phyloP scores from a whole-genome alignment of 345 rosid genomes.

The Euphorbia lathyris region DNA sequence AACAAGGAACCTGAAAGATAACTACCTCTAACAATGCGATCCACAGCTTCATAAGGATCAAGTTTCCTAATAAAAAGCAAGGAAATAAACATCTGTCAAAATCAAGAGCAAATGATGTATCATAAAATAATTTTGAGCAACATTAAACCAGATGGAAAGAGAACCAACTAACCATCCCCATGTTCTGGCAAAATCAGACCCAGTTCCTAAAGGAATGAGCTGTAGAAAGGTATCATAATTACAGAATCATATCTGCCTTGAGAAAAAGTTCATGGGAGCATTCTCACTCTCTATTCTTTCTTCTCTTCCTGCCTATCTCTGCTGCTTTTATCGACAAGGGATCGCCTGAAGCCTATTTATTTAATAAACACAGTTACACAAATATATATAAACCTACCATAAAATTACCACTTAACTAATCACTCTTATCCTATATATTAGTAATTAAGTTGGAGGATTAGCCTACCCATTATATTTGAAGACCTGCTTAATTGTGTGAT shows the following conservation, averaged over 20 bases:
- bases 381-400: too few species aligned
- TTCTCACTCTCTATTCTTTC: too few species aligned
- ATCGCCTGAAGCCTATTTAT: too few species aligned
- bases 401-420: too few species aligned
- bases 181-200: slow-evolving; percentile 91
- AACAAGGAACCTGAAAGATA: slow-evolving; percentile 4
- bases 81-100: slow-evolving; percentile 9
- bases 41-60: slow-evolving; percentile 79
- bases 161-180: slow-evolving; percentile 82
- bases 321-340: too few species aligned
- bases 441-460: too few species aligned
- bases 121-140: not conserved
- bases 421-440: too few species aligned
- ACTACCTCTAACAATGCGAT: slow-evolving; percentile 75
- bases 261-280: too few species aligned
- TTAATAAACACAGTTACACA: too few species aligned
- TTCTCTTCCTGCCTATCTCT: too few species aligned
- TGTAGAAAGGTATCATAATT: slow-evolving; percentile 31
- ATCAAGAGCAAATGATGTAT: slow-evolving; percentile 5
- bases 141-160: slow-evolving; percentile 12
- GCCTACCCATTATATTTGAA: too few species aligned
- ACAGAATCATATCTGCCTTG: slow-evolving; percentile 18
- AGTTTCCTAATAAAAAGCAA: slow-evolving; percentile 56
- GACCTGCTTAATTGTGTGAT: too few species aligned
- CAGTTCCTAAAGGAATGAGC: slow-evolving; percentile 96